These are phyloP conservation scores for Camillea tinctor DNA, from an alignment of 2,329 filamentous ascomycete genomes.

Conservation along the genomic window DNA sequence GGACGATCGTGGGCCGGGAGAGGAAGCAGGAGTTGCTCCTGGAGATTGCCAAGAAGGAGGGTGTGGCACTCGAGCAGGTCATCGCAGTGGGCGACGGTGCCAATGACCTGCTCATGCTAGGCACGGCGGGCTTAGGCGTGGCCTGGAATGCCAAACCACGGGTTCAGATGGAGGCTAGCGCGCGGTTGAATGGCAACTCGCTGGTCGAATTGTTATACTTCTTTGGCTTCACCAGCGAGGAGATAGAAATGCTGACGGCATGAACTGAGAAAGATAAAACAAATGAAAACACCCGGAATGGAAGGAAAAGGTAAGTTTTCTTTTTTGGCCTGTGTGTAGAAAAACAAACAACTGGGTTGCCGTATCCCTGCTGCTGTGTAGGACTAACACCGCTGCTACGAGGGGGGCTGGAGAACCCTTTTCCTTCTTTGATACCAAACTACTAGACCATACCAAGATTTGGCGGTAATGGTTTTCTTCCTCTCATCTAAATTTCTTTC, in stretches of 20 bases:
- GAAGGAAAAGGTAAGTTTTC: not conserved
- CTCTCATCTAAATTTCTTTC: too few relatives aligned
- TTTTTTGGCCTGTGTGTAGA: not conserved
- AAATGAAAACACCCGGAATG: not conserved
- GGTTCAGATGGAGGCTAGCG: slow-evolving; percentile 75
- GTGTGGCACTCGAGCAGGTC: slow-evolving; percentile 63
- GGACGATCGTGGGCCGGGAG: slow-evolving; percentile 72
- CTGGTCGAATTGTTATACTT: slow-evolving; percentile 72
- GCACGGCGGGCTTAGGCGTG: slow-evolving; percentile 70
- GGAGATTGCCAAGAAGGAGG: slow-evolving; percentile 68
- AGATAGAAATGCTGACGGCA: slow-evolving; percentile 51
- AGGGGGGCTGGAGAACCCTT: not conserved
- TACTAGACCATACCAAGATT: too few relatives aligned
- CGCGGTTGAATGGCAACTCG: slow-evolving; percentile 68
- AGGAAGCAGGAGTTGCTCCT: slow-evolving; percentile 70
- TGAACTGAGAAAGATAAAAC: slow-evolving; percentile 20
- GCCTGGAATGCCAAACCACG: slow-evolving; percentile 83
- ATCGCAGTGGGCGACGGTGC: slow-evolving; percentile 79
- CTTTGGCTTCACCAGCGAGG: slow-evolving; percentile 68
- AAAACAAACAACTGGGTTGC: not conserved
- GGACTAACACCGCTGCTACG: not conserved
- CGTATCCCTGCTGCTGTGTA: not conserved
- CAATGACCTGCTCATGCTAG: slow-evolving; percentile 81
- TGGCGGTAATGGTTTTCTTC: too few relatives aligned
- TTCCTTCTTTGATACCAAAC: too few relatives aligned